phyloP scores from a whole-genome alignment of 176 grass and related monocot species.

The Leersia perrieri region DNA sequence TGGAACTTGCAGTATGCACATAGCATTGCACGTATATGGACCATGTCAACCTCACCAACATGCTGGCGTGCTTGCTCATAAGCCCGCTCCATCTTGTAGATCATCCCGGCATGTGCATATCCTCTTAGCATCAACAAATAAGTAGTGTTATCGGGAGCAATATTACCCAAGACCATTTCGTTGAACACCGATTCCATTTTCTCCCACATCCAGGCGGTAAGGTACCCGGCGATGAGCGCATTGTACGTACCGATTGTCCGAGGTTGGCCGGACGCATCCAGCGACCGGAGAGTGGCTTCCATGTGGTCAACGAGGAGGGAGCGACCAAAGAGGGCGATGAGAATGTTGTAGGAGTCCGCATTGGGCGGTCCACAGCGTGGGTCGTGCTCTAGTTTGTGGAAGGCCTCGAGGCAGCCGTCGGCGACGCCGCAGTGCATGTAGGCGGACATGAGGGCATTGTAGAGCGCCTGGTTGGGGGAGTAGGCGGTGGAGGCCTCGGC shows the following conservation, averaged over 20 bases:
- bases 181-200: slow-evolving; percentile 60
- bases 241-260: slow-evolving; percentile 69
- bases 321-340: slow-evolving; percentile 71
- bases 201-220: slow-evolving; percentile 88
- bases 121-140: slow-evolving; percentile 80
- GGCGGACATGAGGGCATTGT: slow-evolving; percentile 82
- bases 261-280: slow-evolving; percentile 54
- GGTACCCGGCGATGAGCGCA: slow-evolving; percentile 65
- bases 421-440: slow-evolving; percentile 76
- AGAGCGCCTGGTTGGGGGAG: slow-evolving; percentile 52
- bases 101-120: slow-evolving; percentile 60
- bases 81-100: slow-evolving; percentile 76
- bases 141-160: slow-evolving; percentile 64
- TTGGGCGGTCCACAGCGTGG: slow-evolving; percentile 54
- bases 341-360: slow-evolving; percentile 78
- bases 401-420: slow-evolving; percentile 44
- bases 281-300: slow-evolving; percentile 48
- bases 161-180: slow-evolving; percentile 46
- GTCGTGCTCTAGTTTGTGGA: slow-evolving; percentile 47
- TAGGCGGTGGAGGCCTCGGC: slow-evolving; percentile 34
- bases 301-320: slow-evolving; percentile 79
- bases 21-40: slow-evolving; percentile 71
- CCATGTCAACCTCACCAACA: slow-evolving; percentile 22
- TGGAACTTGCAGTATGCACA: slow-evolving; percentile 73
- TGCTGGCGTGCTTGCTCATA: slow-evolving; percentile 52